Percentiles rank a stretch among this genome's conserved stretches.
These are phyloP conservation scores for Vitis hybrid DNA, from an alignment of 177 flowering plant species.

Conservation along the genomic window DNA sequence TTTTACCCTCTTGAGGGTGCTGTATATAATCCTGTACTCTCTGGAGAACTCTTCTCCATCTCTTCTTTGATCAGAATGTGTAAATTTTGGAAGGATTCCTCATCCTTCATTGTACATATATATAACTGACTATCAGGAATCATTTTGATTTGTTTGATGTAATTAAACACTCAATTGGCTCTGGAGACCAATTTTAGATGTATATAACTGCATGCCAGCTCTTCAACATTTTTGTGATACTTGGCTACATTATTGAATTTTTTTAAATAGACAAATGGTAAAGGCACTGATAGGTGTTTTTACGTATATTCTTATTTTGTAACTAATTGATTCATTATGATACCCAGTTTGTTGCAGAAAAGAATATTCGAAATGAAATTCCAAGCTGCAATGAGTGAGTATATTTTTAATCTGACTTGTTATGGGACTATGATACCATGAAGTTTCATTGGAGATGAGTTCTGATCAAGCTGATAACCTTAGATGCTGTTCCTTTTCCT, in stretches of 20 bases:
- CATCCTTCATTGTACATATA: too few species aligned
- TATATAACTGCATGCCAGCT: too few species aligned
- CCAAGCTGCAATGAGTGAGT: constrained; percentile 66
- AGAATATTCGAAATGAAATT: constrained; percentile 51
- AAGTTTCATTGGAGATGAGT: not conserved
- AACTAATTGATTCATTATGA: constrained; percentile 9
- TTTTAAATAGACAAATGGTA: not conserved
- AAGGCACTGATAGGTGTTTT: not conserved
- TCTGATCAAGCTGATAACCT: constrained; percentile 10
- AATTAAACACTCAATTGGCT: too few species aligned
- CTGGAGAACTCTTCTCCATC: too few species aligned
- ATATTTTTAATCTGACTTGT: not conserved
- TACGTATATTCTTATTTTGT: too few species aligned
- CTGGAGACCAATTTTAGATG: too few species aligned
- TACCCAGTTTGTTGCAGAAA: constrained; percentile 58
- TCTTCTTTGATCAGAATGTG: not conserved
- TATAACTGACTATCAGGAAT: too few species aligned
- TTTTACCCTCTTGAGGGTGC: too few species aligned
- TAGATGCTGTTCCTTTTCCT: constrained; percentile 8
- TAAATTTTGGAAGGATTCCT: not conserved
- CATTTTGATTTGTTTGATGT: too few species aligned
- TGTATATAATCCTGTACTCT: too few species aligned
- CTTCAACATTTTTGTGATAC: too few species aligned
- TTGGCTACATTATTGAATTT: not conserved
- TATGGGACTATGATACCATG: not conserved